Conservation (phyloP, 257 asterid species). For the Rhazya stricta region DNA sequence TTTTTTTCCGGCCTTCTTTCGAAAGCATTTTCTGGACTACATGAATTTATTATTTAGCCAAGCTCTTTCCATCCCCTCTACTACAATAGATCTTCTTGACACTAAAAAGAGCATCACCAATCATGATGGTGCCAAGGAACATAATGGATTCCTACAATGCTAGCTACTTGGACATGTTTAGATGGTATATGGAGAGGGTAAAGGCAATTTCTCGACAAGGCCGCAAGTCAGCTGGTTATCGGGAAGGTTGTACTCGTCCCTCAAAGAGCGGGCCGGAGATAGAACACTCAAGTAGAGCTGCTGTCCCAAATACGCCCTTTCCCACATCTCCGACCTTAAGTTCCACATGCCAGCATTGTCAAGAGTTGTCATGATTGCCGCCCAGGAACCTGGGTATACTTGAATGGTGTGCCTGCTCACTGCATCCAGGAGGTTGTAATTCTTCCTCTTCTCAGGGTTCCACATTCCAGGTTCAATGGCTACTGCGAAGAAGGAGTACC, state of each 20-base stretch:
- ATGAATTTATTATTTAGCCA: constrained; percentile 1
- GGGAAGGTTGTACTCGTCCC: constrained; percentile 53
- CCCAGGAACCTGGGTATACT: constrained; percentile 56
- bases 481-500: constrained; percentile 45
- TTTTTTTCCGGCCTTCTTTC: background rate
- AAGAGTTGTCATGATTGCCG: constrained; percentile 46
- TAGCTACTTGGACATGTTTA: background rate
- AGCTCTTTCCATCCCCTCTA: constrained; percentile 5
- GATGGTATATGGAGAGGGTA: constrained; percentile 28
- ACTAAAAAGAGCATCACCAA: background rate
- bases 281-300: constrained; percentile 43
- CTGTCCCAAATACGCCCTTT: constrained; percentile 48
- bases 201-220: constrained; percentile 31
- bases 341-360: constrained; percentile 70
- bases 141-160: background rate
- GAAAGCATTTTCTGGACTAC: background rate
- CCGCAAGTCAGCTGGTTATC: constrained; percentile 40
- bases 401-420: constrained; percentile 46
- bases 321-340: constrained; percentile 47
- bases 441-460: constrained; percentile 48
- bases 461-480: constrained; percentile 46
- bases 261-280: constrained; percentile 38
- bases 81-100: background rate
- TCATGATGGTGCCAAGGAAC: background rate
- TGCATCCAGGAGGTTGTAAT: constrained; percentile 49